phyloP scores from a whole-genome alignment of 2,329 filamentous ascomycete species.

The Metarhizium guizhouense region DNA sequence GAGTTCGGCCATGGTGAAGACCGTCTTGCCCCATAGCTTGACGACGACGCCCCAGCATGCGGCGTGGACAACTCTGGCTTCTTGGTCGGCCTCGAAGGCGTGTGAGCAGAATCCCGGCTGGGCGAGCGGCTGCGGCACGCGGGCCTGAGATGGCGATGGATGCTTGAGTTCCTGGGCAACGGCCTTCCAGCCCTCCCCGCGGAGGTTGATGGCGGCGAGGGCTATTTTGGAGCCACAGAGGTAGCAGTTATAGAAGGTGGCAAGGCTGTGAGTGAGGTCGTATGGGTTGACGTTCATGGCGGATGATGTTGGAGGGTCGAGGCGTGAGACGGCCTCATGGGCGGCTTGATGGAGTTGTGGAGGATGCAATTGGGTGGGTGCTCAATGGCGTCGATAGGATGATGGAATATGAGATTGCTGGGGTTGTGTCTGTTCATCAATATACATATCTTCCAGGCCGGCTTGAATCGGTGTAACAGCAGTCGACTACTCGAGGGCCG shows the following conservation, averaged over 20 bases:
- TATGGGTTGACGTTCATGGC: neutral
- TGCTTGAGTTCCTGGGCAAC: slow-evolving; percentile 4
- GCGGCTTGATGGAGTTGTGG: neutral
- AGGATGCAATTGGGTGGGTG: neutral
- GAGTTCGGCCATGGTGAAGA: slow-evolving; percentile 6
- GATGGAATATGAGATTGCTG: too few relatives aligned
- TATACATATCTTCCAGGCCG: too few relatives aligned
- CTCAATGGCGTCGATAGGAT: too few relatives aligned
- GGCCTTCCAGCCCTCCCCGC: slow-evolving; percentile 6
- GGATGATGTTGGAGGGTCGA: neutral
- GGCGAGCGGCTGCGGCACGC: slow-evolving; percentile 3
- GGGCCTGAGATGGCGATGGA: neutral
- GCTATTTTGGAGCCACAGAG: slow-evolving; percentile 6
- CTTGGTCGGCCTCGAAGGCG: neutral
- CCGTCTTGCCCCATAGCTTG: slow-evolving; percentile 1
- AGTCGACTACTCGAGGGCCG: too few relatives aligned
- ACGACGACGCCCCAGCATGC: slow-evolving; percentile 7
- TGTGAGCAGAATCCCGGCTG: neutral
- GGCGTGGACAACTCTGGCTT: slow-evolving; percentile 6
- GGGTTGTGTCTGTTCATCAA: neutral
- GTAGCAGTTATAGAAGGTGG: slow-evolving; percentile 1
- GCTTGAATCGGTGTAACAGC: too few relatives aligned
- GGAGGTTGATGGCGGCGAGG: slow-evolving; percentile 1
- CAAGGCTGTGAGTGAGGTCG: neutral
- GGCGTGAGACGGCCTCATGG: neutral